A percentile compares a stretch with the other conserved stretches of the same genome.
phyloP scores from a whole-genome alignment of 495 filamentous ascomycete genomes.

The Penicillium arizonense region DNA sequence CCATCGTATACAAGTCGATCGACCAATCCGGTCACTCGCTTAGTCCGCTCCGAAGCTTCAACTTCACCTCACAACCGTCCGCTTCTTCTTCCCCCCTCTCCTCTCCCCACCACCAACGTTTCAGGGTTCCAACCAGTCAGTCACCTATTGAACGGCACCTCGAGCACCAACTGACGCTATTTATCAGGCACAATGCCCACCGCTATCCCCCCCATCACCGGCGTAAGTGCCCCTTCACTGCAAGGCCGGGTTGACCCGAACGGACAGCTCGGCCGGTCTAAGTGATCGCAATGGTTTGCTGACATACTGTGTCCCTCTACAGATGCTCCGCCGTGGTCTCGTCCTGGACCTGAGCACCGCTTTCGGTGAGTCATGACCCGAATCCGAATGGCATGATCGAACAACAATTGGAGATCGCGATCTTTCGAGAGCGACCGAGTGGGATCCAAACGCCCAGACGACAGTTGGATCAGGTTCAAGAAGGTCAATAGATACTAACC shows the following conservation, averaged over 20 bases:
- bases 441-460: neutral
- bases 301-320: conserved; percentile 5
- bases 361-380: conserved; percentile 56
- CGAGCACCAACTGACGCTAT: conserved; percentile 19
- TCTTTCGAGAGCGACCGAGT: neutral
- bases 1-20: neutral
- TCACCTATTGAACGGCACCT: conserved; percentile 5
- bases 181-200: conserved; percentile 40
- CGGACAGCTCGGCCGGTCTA: conserved; percentile 11
- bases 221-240: conserved; percentile 40
- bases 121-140: conserved; percentile 18
- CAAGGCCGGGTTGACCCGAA: conserved; percentile 22
- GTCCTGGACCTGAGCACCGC: conserved; percentile 78
- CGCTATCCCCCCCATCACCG: conserved; percentile 47
- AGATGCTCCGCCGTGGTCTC: conserved; percentile 72
- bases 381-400: conserved; percentile 21
- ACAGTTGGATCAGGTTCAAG: neutral
- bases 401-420: conserved; percentile 7
- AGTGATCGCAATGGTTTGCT: conserved; percentile 2
- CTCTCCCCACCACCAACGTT: conserved; percentile 24
- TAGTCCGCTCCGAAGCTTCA: conserved; percentile 45
- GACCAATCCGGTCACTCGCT: conserved; percentile 39
- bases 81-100: conserved; percentile 18
- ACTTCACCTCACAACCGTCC: conserved; percentile 36
- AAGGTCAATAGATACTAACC: conserved; percentile 5